Evolutionary conservation across 768 basidiomycete genomes (phyloP), one percentile per base, ranked within the genome.

Genomic region (Vararia minispora): DNA sequence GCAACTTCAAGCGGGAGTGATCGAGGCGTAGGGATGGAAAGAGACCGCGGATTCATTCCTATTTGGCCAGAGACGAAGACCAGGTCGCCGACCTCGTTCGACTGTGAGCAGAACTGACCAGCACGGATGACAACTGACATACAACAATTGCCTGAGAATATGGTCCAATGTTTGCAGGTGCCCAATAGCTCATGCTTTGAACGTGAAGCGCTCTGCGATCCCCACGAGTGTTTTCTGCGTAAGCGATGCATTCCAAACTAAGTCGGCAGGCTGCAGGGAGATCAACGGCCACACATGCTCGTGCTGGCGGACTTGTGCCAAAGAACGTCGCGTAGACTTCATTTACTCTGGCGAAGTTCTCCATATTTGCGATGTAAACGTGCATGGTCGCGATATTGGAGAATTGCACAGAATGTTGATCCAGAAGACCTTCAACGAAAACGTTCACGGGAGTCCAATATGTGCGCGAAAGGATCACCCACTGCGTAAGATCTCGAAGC

Each of bases 161-260:
- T 4, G 95, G 95, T 0, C 95, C 95, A 39, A 99, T 98, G 56
- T 98, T 99, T 8, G 95, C 95, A 10, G 95, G 91, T 20, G 92
- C 95, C 95, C 95, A 99, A 53, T 98, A 97, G 58, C 94, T 97
- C 45, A 97, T 53, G 7, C 91, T 72, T 58, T 98, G 95, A 2
- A 99, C 95, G 53, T 99, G 95, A 31, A 98, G 65, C 0, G 87
- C 80, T 39, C 74, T 74, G 30, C 92, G 64, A 39, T 75, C 68
- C 12, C 46, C 21, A 5, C 51, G 35, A 5, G 51, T 69, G 17
- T 24, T 40, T 37, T 61, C 61, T 4, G 60, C 54, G 53, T 69
- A 84, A n/a, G 88, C 88, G n/a, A 85, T 59, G 45, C 81, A 86
- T 43, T 97, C 92, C 17, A 99, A 56, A 38, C 68, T 63, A 21